These are phyloP conservation scores for Podila epigama DNA, from an alignment of 192 early-diverging fungal species.

Conservation along the genomic window DNA sequence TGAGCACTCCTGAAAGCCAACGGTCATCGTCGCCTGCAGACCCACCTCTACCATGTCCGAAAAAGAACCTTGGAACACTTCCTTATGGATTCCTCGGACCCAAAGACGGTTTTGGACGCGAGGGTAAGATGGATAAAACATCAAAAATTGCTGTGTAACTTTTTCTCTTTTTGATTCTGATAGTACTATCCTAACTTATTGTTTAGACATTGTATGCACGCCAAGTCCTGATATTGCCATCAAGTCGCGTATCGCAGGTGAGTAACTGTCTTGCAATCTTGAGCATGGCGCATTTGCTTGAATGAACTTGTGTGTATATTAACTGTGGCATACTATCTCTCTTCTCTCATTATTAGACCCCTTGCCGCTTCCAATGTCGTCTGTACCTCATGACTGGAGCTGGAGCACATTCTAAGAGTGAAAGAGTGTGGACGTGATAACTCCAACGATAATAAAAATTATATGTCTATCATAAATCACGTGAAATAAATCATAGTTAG, in stretches of 20 bases:
- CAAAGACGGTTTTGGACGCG: neutral
- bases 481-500: too few relatives aligned
- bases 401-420: constrained; percentile 1
- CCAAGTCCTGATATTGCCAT: neutral
- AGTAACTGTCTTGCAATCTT: neutral
- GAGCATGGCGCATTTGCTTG: neutral
- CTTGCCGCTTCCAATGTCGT: neutral
- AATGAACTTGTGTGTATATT: neutral
- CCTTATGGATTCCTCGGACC: neutral
- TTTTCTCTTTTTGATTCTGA: too few relatives aligned
- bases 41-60: neutral
- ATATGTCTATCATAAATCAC: too few relatives aligned
- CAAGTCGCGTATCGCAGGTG: neutral
- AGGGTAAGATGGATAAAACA: neutral
- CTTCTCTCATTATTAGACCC: neutral
- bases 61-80: neutral
- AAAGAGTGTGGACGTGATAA: too few relatives aligned
- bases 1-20: neutral
- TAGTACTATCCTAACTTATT: too few relatives aligned
- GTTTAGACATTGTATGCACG: neutral
- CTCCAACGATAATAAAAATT: too few relatives aligned
- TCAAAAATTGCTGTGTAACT: too few relatives aligned
- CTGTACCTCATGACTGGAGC: constrained; percentile 1
- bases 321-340: neutral
- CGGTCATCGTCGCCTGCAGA: neutral